Conservation (phyloP, 371 early-diverging fungal genomes). For the Mucor irregularis region DNA sequence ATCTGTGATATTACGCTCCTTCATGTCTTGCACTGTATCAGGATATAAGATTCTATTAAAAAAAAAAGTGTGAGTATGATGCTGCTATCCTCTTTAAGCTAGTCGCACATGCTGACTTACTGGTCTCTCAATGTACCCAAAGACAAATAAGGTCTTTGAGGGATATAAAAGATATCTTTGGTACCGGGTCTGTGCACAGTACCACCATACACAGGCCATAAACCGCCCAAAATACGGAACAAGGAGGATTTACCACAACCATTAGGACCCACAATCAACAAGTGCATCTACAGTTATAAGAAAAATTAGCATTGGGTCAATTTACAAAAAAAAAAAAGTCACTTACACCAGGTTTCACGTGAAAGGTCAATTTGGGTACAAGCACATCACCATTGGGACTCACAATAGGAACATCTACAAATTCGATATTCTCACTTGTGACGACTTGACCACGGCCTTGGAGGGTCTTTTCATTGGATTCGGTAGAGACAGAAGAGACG, state of each 20-base stretch:
- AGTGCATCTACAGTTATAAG: slow-evolving; percentile 63
- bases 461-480: slow-evolving; percentile 56
- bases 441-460: slow-evolving; percentile 72
- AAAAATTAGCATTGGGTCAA: too few species aligned
- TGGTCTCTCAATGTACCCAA: slow-evolving; percentile 95
- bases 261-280: slow-evolving; percentile 95
- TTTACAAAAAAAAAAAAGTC: neutral
- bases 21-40: slow-evolving; percentile 72
- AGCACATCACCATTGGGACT: slow-evolving; percentile 97
- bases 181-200: slow-evolving; percentile 80
- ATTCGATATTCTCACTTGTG: slow-evolving; percentile 80
- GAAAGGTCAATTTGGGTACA: slow-evolving; percentile 83
- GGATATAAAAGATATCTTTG: slow-evolving; percentile 93
- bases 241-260: slow-evolving; percentile 93
- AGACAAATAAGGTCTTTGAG: slow-evolving; percentile 94
- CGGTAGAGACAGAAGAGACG: slow-evolving; percentile 60
- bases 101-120: slow-evolving; percentile 24
- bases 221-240: slow-evolving; percentile 95
- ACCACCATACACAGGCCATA: slow-evolving; percentile 93
- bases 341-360: slow-evolving; percentile 79
- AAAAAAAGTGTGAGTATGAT: neutral
- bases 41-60: slow-evolving; percentile 77
- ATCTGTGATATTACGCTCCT: slow-evolving; percentile 61
- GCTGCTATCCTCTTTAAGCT: neutral
- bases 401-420: slow-evolving; percentile 89